Percentiles rank a stretch among this genome's conserved stretches.
Conservation (phyloP, 2,329 filamentous ascomycete genomes). For the Chaetomiaceae sp. region DNA sequence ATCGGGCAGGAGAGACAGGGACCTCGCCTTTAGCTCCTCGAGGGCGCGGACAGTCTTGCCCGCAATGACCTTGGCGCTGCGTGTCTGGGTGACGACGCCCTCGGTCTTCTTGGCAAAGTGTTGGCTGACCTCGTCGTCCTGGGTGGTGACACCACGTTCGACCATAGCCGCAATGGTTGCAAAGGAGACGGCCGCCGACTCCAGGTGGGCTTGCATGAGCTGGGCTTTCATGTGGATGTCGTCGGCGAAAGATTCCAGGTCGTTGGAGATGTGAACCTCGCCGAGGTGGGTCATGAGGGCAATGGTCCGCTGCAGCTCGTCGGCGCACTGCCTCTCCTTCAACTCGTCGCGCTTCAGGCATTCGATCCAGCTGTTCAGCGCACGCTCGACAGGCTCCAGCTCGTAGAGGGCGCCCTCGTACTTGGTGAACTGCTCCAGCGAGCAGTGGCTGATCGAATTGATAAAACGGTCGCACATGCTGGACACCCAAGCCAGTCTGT, state of each 20-base stretch:
- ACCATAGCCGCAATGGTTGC: conserved; percentile 61
- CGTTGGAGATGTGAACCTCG: conserved; percentile 70
- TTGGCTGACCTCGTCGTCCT: conserved; percentile 63
- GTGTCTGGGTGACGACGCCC: conserved; percentile 65
- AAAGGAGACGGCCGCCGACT: conserved; percentile 68
- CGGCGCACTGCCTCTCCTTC: conserved; percentile 76
- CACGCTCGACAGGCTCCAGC: conserved; percentile 84
- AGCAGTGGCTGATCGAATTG: conserved; percentile 73
- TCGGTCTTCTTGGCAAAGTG: conserved; percentile 70
- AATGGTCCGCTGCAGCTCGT: conserved; percentile 77
- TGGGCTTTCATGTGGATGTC: conserved; percentile 72
- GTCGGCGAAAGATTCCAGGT: conserved; percentile 69
- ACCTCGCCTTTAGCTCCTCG: conserved; percentile 71
- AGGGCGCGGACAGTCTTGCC: conserved; percentile 73
- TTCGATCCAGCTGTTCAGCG: conserved; percentile 84
- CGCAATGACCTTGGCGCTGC: conserved; percentile 78
- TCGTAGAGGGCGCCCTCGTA: conserved; percentile 81
- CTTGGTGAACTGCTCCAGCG: conserved; percentile 69
- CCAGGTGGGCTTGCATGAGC: conserved; percentile 75
- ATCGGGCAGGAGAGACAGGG: conserved; percentile 66
- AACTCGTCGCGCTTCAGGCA: conserved; percentile 77
- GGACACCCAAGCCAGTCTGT: conserved; percentile 80
- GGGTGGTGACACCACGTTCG: conserved; percentile 56
- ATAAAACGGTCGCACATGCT: conserved; percentile 81
- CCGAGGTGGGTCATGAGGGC: conserved; percentile 82